Base-by-base conservation (phyloP, 306 rosid species). In the Fagus sylvatica region DNA sequence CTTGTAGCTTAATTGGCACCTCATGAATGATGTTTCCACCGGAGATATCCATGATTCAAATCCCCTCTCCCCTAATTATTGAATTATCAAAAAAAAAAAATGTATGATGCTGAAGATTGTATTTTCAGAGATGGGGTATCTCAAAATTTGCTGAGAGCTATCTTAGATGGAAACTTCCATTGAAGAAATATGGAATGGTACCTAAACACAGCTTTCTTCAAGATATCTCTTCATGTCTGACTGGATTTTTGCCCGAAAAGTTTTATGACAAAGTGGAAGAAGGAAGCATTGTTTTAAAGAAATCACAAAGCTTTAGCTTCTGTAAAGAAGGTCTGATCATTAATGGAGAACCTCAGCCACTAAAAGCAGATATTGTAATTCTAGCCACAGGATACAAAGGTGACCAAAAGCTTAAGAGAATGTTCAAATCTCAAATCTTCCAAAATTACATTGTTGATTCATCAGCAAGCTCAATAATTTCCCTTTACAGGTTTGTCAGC, bases 381-480 rank as follows among this genome's bases (percentile, higher is more conserved):
- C 62, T 89, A 59, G 93, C 89, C 12, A 89, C 93, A 2, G 91
- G 91, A 17, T 89, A 54, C 71, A 85, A 53, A 56, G 90, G 93
- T 57, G 88, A 84, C 22, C 57, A 41, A n/a, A 88, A 86, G 74
- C 84, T 90, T 28, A 81, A 75, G 79, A 49, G 39, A 67, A 78
- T 90, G 19, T 87, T 90, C 54, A 80, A 74, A 71, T 84, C 88
- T 67, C 82, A 84, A 48, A 12, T 37, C 48, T 84, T 85, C 41
- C 88, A 78, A 67, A 74, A 68, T 0, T 32, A 69, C 54, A 73
- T 90, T 16, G 4, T 43, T 39, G 79, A 56, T 0, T 55, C 86
- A 71, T 55, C 86, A 71, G 4, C 56, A 37, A 39, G 42, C 10
- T 55, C 82, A 22, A 39, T 55, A 3, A 40, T 84, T 62, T 80